Percentiles rank a stretch among this genome's conserved stretches.
phyloP scores from a whole-genome alignment of 129 eudicot genomes.

The Centella asiatica region DNA sequence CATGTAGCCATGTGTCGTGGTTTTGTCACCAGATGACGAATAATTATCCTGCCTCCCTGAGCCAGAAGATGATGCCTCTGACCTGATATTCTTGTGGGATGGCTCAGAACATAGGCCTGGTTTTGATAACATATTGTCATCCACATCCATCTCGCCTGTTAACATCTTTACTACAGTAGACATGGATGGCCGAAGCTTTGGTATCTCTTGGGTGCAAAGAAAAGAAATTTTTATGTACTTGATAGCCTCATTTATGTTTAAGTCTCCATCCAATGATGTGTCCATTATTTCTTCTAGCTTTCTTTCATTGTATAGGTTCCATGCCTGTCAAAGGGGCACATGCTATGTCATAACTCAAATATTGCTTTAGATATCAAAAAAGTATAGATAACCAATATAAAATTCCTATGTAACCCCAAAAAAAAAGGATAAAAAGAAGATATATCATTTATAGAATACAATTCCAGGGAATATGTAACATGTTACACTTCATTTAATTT shows the following conservation, averaged over 20 bases:
- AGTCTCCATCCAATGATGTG: conserved; percentile 32
- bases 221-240: conserved; percentile 57
- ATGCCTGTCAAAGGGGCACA: conserved; percentile 42
- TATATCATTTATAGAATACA: neutral
- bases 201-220: conserved; percentile 69
- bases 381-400: neutral
- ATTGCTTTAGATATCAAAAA: neutral
- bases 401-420: too few species aligned
- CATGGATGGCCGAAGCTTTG: conserved; percentile 73
- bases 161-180: conserved; percentile 54
- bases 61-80: conserved; percentile 23
- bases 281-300: conserved; percentile 48
- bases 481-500: too few species aligned
- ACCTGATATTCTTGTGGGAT: conserved; percentile 23
- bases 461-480: too few species aligned
- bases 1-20: conserved; percentile 40
- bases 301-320: conserved; percentile 48
- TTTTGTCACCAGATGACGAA: conserved; percentile 25
- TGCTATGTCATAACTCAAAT: neutral
- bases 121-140: conserved; percentile 35
- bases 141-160: conserved; percentile 37
- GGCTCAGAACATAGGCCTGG: conserved; percentile 51
- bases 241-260: conserved; percentile 46
- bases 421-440: too few species aligned
- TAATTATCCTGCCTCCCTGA: conserved; percentile 31